Percentiles rank a stretch among this genome's conserved stretches.
These are phyloP conservation scores for Salix brachista DNA, from an alignment of 345 rosid species.

Conservation along the genomic window DNA sequence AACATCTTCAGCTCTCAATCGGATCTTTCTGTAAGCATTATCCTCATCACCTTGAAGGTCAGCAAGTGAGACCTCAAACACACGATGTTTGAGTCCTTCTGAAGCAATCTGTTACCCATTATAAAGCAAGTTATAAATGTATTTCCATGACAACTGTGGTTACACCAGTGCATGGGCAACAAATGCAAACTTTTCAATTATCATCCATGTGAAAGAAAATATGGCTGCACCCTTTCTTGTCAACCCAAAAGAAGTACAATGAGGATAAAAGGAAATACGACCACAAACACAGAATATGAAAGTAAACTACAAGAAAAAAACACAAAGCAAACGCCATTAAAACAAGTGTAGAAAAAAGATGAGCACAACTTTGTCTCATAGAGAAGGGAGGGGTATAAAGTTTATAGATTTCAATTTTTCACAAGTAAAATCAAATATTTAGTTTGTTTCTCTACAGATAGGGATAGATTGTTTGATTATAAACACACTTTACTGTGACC, in stretches of 20 bases:
- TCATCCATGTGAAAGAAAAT: not conserved
- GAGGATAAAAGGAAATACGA: not conserved
- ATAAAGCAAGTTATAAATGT: not conserved
- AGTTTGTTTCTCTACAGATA: not conserved
- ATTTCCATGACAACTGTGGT: not conserved
- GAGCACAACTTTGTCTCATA: not conserved
- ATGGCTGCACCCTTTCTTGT: not conserved
- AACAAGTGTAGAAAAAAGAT: not conserved
- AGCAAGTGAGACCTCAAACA: slow-evolving; percentile 82
- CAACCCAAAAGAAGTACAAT: not conserved
- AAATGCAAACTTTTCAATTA: not conserved
- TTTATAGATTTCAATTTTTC: not conserved
- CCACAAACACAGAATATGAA: not conserved
- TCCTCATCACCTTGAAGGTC: slow-evolving; percentile 90
- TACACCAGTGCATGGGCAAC: not conserved
- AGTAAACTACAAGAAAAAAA: not conserved
- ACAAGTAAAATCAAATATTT: not conserved
- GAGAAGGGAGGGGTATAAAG: not conserved
- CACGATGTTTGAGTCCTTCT: slow-evolving; percentile 89
- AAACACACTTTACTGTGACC: too few species aligned
- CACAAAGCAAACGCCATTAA: not conserved
- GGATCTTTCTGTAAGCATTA: slow-evolving; percentile 78
- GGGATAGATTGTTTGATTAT: not conserved
- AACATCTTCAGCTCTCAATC: slow-evolving; percentile 93
- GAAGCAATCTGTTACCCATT: slow-evolving; percentile 70